phyloP scores from a whole-genome alignment of 2,329 filamentous ascomycete genomes.

The Berkeleyomyces rouxiae region DNA sequence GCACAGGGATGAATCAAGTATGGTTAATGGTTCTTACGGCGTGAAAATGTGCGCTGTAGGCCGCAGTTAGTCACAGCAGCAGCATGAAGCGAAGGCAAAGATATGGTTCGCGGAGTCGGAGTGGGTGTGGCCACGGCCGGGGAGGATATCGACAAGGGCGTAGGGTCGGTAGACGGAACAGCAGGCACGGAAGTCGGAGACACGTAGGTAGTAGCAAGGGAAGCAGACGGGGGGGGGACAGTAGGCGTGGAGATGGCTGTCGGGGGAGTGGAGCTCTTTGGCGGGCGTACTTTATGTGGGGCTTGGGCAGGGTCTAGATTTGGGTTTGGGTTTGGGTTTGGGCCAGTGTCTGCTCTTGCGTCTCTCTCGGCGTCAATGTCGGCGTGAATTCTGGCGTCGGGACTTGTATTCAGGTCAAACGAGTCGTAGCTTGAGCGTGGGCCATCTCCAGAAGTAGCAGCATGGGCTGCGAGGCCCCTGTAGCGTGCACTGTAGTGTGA shows the following conservation, averaged over 20 bases:
- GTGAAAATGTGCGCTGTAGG: conserved; percentile 46
- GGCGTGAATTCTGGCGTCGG: background rate
- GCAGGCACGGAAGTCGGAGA: background rate
- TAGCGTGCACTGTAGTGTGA: background rate
- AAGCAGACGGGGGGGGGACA: background rate
- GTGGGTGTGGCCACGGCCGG: background rate
- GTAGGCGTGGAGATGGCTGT: background rate
- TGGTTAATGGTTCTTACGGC: conserved; percentile 28
- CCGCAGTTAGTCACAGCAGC: conserved; percentile 65
- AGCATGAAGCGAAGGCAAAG: conserved; percentile 45
- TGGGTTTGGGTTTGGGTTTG: background rate
- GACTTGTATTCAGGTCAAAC: background rate
- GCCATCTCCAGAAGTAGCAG: background rate
- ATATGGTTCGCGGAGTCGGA: background rate
- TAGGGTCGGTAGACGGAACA: too few species aligned
- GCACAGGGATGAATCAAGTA: background rate
- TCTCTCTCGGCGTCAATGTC: background rate
- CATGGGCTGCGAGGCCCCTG: background rate
- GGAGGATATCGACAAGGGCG: too few species aligned
- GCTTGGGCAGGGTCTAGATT: background rate
- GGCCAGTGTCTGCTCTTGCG: background rate
- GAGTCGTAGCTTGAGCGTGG: background rate
- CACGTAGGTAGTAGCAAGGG: background rate
- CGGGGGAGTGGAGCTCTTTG: background rate
- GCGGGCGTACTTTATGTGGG: background rate